A percentile compares a stretch with the other conserved stretches of the same genome.
Conservation (phyloP, 73 alveolate species). For the Paramecium sexaurelia region DNA sequence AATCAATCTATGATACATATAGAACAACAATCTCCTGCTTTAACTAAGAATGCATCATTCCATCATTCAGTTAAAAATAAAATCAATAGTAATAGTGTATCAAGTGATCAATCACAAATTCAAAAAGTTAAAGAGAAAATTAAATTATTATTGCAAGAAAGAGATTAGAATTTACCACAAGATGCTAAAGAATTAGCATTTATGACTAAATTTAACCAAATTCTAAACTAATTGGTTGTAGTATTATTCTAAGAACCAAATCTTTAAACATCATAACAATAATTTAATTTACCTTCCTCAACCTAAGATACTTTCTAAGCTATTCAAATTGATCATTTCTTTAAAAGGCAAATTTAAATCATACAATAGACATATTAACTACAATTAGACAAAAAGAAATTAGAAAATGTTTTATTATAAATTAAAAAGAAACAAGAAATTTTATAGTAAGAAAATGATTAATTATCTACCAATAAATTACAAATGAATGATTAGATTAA, state of each 20-base stretch:
- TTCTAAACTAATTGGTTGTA: neutral
- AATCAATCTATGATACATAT: slow-evolving; percentile 53
- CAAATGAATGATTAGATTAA: neutral
- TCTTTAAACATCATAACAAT: neutral
- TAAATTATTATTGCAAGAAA: neutral
- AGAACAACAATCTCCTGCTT: slow-evolving; percentile 13
- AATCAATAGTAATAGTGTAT: slow-evolving; percentile 29
- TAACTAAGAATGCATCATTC: slow-evolving; percentile 45
- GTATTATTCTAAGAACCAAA: neutral
- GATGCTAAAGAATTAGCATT: slow-evolving; percentile 36
- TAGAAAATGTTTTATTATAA: neutral
- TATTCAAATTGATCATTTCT: slow-evolving; percentile 8
- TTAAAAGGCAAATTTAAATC: slow-evolving; percentile 24
- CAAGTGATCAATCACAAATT: slow-evolving; percentile 29
- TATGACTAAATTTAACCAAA: slow-evolving; percentile 43
- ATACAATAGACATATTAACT: neutral
- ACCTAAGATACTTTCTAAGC: slow-evolving; percentile 47
- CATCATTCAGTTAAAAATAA: slow-evolving; percentile 42
- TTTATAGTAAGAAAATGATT: neutral
- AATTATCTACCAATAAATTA: neutral
- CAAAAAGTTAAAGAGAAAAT: slow-evolving; percentile 39
- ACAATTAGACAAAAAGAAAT: neutral
- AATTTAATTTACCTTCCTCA: neutral
- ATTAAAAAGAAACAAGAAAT: slow-evolving; percentile 5
- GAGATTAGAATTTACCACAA: slow-evolving; percentile 11